Conservation (phyloP, 2,329 filamentous ascomycete genomes). For the Colletotrichum aenigma region DNA sequence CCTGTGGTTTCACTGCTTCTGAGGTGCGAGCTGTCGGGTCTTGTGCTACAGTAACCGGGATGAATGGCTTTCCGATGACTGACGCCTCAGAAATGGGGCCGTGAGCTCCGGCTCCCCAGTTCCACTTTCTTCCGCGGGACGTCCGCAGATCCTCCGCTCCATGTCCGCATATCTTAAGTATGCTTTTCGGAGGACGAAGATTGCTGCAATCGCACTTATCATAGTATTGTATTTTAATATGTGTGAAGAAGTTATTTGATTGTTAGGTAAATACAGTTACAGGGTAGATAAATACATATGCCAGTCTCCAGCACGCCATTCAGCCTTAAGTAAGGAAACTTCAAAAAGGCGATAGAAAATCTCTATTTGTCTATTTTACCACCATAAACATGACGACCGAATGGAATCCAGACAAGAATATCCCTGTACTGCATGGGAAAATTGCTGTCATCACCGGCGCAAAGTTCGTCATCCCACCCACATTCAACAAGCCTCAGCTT, state of each 20-base stretch:
- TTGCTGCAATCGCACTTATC: background rate
- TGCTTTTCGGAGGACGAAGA: background rate
- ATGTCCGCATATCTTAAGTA: background rate
- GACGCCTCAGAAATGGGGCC: background rate
- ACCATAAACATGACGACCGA: background rate
- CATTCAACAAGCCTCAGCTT: background rate
- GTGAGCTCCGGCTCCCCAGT: background rate
- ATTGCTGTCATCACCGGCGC: conserved; percentile 27
- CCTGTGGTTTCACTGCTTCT: background rate
- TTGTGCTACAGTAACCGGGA: background rate
- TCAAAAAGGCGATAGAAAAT: background rate
- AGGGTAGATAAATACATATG: no score
- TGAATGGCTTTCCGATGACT: background rate
- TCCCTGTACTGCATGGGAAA: conserved; percentile 24
- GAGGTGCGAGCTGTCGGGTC: background rate
- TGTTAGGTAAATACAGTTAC: no score
- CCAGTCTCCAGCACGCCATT: background rate
- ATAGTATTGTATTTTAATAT: background rate
- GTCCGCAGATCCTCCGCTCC: background rate
- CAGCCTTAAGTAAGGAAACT: no score
- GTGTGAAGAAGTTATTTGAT: background rate
- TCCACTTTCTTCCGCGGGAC: background rate
- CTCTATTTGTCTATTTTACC: accelerated
- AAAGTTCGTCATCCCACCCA: conserved; percentile 21
- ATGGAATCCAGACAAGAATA: background rate